Base-by-base conservation (phyloP, 352 stramenopile species). In the Pythium phragmiticola region DNA sequence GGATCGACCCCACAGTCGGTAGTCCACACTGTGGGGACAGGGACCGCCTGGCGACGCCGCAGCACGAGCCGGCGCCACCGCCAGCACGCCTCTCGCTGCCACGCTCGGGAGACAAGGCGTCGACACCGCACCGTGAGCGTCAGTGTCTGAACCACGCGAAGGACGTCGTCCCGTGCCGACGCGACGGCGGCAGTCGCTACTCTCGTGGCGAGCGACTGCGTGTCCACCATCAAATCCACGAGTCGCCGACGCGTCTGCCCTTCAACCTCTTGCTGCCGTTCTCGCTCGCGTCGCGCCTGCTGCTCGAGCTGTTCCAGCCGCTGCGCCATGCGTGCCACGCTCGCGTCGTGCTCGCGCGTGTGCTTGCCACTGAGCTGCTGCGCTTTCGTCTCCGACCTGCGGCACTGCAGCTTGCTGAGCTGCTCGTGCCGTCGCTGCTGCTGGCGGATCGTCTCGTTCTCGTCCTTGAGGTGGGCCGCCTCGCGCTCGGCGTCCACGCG, bases 301-400 rank as follows among this genome's bases (percentile, higher is more conserved):
- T 19, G 46, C 46, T 51, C 19, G 19, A 30, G 53, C 28, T 60
- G 21, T 14, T 17, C 9, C 34, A 17, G 6, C 17, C 39, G 23
- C 23, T 30, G 13, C 13, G 48, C 42, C 7, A 46, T 12, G 11
- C 26, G 33, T 16, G 41, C 4, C 17, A 1, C 54, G 0, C 5
- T 49, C 8, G n/a, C 19, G 14, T 14, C 56, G 16, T 12, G 26
- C 12, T 11, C 23, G 5, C 61, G 52, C 13, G 50, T 39, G 7
- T 62, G 67, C 45, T 68, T 71, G 4, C 68, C 42, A n/a, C 45
- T 33, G 26, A 69, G 39, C 53, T 62, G 33, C 21, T 64, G 64
- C 8, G 42, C 42, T 34, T 66, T 65, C 19, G 55, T 37, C 12
- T 69, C 33, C 5, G 63, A 34, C 16, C 59, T 63, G 47, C 11